A percentile compares a stretch with the other conserved stretches of the same genome.
Evolutionary conservation across 768 basidiomycete species (phyloP).

Genomic region (Cytidiella melzeri): DNA sequence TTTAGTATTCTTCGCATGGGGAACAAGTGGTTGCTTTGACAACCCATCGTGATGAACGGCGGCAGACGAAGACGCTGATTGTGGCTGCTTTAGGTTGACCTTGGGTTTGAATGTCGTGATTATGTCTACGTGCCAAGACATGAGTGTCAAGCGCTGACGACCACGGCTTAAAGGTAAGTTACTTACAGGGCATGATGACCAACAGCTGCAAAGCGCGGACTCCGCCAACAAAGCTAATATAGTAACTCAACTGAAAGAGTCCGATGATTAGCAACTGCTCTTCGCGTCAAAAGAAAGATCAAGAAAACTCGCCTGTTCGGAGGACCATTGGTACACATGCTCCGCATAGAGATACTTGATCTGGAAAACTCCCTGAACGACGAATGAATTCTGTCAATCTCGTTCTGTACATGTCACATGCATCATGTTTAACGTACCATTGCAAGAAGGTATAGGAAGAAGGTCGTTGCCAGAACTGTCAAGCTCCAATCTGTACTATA

Average conservation of each 20-base stretch:
- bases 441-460: constrained; percentile 62
- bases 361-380: constrained; percentile 54
- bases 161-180: constrained; percentile 22
- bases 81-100: constrained; percentile 12
- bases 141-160: background rate
- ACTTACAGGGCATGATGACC: constrained; percentile 61
- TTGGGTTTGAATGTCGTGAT: constrained; percentile 54
- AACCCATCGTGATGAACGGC: background rate
- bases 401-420: background rate
- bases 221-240: constrained; percentile 65
- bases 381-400: background rate
- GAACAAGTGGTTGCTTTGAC: background rate
- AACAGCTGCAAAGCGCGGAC: constrained; percentile 61
- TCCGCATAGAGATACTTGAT: constrained; percentile 76
- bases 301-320: constrained; percentile 40
- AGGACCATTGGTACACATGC: constrained; percentile 64
- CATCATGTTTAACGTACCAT: constrained; percentile 45
- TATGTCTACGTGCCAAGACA: constrained; percentile 39
- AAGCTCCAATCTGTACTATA: constrained; percentile 66
- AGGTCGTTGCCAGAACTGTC: constrained; percentile 54
- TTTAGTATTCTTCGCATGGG: constrained; percentile 29
- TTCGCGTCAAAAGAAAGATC: background rate
- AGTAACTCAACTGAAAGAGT: constrained; percentile 52
- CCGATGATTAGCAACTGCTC: background rate
- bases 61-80: constrained; percentile 1